Base-by-base conservation (phyloP, 768 basidiomycete genomes). In the Lactarius trivialis region DNA sequence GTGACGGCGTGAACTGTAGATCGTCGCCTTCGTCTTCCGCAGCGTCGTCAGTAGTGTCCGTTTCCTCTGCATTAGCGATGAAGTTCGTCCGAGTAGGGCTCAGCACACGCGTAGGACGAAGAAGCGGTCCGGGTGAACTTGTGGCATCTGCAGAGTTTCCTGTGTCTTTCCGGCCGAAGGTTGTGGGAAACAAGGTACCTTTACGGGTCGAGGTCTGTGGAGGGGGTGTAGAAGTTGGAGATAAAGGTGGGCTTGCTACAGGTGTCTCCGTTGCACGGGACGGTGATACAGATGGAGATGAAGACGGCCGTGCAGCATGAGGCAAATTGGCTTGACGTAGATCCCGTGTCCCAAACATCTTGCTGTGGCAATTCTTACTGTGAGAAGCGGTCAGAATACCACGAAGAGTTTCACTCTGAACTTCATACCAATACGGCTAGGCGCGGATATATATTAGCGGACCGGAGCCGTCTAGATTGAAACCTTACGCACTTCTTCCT, bases 301-400 rank as follows among this genome's bases (percentile, higher is more conserved):
- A 57, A 68, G 71, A 74, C 68, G 56, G 68, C 58, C 60, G 39
- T 24, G 78, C 77, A 36, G 76, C 73, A 63, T 82, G 71, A 28
- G 86, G 83, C 11, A 88, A 81, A 70, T 89, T 88, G 58, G 85
- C 85, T 58, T 85, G 82, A 55, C 88, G 82, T 34, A 90, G 79
- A 69, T 89, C 84, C 57, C 81, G 79, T 9, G 87, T 91, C 24
- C 89, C 91, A 67, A 93, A 94, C 65, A 77, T 82, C 78, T 85
- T 88, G 56, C 83, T 70, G 71, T 95, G 91, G 69, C 93, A 95
- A 52, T 78, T 76, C 79, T 93, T 93, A 76, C 93, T 94, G 72
- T 60, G 9, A 36, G 34, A 45, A 48, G 34, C 12, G 24, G 28
- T 67, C 32, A 60, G 60, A 50, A 45, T n/a, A 58, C 61, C 45